phyloP scores from a whole-genome alignment of 495 filamentous ascomycete species.

The Podospora pseudoanserina region DNA sequence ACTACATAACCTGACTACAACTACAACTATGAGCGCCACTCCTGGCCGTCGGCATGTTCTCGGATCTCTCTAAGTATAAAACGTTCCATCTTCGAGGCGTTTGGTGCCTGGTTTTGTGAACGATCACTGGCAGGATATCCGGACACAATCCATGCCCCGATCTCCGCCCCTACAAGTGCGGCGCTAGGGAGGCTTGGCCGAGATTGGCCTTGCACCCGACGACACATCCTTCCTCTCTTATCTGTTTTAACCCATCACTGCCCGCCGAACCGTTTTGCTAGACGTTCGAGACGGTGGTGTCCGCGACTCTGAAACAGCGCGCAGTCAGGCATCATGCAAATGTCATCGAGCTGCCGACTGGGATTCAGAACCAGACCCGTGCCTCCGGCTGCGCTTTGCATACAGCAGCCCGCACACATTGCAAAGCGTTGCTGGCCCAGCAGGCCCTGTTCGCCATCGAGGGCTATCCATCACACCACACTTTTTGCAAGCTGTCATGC shows the following conservation, averaged over 20 bases:
- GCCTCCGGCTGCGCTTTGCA: slow-evolving; percentile 16
- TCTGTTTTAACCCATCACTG: background rate
- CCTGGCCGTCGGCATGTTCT: background rate
- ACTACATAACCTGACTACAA: background rate
- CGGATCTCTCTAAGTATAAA: background rate
- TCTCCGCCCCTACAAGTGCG: background rate
- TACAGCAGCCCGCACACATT: slow-evolving; percentile 24
- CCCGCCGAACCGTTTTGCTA: no score
- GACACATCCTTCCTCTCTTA: background rate
- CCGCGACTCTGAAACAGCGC: background rate
- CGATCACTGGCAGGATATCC: background rate
- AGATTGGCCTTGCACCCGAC: background rate
- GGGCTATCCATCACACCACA: slow-evolving; percentile 19
- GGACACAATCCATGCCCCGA: background rate
- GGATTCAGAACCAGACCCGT: background rate
- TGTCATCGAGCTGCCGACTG: background rate
- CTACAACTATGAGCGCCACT: background rate
- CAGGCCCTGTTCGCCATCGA: slow-evolving; percentile 19
- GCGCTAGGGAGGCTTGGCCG: background rate
- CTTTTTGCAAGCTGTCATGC: slow-evolving; percentile 5
- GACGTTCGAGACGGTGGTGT: no score
- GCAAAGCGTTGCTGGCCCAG: slow-evolving; percentile 21
- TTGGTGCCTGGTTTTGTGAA: background rate
- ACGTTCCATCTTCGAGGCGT: background rate
- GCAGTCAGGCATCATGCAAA: background rate